Base-by-base conservation (phyloP, 495 filamentous ascomycete genomes). In the Pseudomonodictys pantanalensis region DNA sequence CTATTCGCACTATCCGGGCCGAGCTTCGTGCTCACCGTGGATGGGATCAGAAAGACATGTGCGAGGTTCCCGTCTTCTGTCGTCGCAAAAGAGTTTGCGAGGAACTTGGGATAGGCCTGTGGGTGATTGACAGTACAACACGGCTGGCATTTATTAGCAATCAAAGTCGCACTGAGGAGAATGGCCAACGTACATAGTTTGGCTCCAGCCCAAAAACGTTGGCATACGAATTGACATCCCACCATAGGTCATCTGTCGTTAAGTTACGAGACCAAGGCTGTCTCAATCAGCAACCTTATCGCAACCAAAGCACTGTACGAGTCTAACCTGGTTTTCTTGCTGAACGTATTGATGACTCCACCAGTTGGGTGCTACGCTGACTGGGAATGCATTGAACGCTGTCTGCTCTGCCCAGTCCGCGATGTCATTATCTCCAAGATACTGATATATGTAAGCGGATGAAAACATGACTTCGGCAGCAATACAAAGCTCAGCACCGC, bases 91-190 rank as follows among this genome's bases (percentile, higher is more conserved):
- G 56, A 53, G 15, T 45, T 60, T 5, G 68, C 56, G 6, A 83
- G 69, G 56, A 81, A 84, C 55, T 86, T 86, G 0, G 83, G 83
- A 56, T 77, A 79, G 0, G 79, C 83, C 65, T 86, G 82, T 0
- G 78, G 80, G 66, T 84, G 78, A 64, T 86, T 85, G 52, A 86
- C 83, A 2, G 82, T 84, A 67, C 83, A 86, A 72, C 83, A 85
- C 6, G 81, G 52, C n/a, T n/a, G n/a, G n/a, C n/a, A n/a, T n/a
- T n/a, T n/a, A n/a, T n/a, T n/a, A n/a, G n/a, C n/a, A n/a, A n/a
- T n/a, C n/a, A n/a, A n/a, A n/a, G n/a, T n/a, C n/a, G n/a, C n/a
- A n/a, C n/a, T n/a, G n/a, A n/a, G n/a, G n/a, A n/a, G n/a, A n/a
- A n/a, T n/a, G n/a, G n/a, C n/a, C n/a, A n/a, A n/a, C n/a, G n/a